These are phyloP conservation scores for Aspergillus taichungensis DNA, from an alignment of 495 filamentous ascomycete genomes.

Conservation along the genomic window DNA sequence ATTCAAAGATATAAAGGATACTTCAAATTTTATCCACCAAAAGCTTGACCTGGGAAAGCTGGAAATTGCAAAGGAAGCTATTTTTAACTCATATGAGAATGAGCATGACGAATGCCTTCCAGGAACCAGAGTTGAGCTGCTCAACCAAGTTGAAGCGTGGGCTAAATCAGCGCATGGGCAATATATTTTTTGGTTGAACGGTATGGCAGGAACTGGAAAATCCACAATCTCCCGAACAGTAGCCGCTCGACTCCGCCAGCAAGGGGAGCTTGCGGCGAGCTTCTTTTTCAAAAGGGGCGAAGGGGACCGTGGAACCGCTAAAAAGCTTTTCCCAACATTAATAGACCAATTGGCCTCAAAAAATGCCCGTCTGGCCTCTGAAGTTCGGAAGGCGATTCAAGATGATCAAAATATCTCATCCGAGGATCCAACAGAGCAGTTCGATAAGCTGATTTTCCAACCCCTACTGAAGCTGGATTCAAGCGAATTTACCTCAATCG, in stretches of 20 bases:
- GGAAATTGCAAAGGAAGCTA: no score
- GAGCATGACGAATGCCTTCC: no score
- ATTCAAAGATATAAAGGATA: no score
- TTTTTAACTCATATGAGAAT: no score
- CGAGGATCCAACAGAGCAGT: conserved; percentile 35
- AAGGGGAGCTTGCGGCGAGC: neutral
- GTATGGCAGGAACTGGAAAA: neutral
- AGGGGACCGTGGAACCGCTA: conserved; percentile 26
- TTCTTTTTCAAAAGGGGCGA: conserved; percentile 41
- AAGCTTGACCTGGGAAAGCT: no score
- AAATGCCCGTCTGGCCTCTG: conserved; percentile 15
- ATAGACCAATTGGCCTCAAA: conserved; percentile 24
- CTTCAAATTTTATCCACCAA: no score
- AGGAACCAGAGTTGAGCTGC: no score
- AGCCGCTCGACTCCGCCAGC: neutral
- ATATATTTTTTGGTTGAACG: conserved; percentile 1
- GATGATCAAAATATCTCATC: conserved; percentile 16
- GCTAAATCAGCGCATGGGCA: no score
- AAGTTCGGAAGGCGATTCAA: conserved; percentile 26
- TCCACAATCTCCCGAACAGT: neutral
- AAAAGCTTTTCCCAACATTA: conserved; percentile 36
- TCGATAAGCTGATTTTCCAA: conserved; percentile 35
- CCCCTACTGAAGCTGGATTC: conserved; percentile 16
- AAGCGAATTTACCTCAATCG: neutral
- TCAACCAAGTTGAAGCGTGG: no score